Conservation (phyloP, 2,329 filamentous ascomycete genomes). For the Eutypa lata region DNA sequence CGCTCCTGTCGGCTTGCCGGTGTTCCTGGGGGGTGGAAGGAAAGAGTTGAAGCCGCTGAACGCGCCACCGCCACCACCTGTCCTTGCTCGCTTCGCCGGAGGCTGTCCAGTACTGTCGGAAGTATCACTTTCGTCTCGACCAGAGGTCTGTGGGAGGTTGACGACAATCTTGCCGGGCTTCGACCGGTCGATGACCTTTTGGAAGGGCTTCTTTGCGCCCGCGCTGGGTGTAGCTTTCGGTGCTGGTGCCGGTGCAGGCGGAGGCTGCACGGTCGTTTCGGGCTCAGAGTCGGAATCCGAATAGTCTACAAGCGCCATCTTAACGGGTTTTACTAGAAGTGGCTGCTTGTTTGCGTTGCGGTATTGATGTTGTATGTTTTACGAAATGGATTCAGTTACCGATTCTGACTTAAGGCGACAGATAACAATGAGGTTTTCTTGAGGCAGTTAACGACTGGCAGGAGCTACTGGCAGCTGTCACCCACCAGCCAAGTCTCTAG, state of each 20-base stretch:
- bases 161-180: conserved; percentile 83
- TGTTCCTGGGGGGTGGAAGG: conserved; percentile 76
- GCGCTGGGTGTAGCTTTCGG: conserved; percentile 12
- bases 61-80: conserved; percentile 47
- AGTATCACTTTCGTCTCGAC: conserved; percentile 29
- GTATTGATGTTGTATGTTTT: too few species aligned
- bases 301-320: conserved; percentile 78
- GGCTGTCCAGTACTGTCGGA: conserved; percentile 46
- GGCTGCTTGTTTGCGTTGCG: too few species aligned
- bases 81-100: conserved; percentile 69
- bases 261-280: conserved; percentile 51
- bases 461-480: too few species aligned
- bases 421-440: too few species aligned
- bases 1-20: conserved; percentile 33
- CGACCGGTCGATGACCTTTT: conserved; percentile 77
- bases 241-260: conserved; percentile 29
- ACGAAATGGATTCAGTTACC: too few species aligned
- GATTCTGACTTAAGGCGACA: too few species aligned
- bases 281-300: conserved; percentile 76
- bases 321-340: too few species aligned
- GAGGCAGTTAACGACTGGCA: too few species aligned
- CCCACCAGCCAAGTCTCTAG: too few species aligned
- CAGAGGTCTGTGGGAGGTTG: conserved; percentile 61
- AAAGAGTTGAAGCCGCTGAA: conserved; percentile 85
- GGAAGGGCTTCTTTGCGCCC: conserved; percentile 60